Evolutionary conservation across 1,284 basidiomycete species (phyloP).

Genomic region (Rhodotorula mucilaginosa): DNA sequence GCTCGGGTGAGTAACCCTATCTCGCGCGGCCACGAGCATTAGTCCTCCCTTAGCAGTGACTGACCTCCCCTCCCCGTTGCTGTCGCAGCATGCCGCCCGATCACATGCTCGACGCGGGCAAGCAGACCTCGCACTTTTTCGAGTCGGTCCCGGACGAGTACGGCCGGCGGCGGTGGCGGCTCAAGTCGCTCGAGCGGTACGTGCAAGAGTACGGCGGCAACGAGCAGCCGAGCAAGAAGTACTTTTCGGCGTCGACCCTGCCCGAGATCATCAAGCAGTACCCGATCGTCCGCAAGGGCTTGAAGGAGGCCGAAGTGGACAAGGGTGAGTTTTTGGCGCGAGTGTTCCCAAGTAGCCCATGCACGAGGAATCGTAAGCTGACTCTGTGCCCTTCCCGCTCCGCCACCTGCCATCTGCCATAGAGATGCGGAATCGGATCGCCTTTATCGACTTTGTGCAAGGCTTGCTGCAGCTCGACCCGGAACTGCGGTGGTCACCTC

Average conservation of each 20-base stretch:
- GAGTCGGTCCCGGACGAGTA: constrained; percentile 73
- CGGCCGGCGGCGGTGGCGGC: constrained; percentile 79
- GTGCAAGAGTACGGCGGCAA: constrained; percentile 89
- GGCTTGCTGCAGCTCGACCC: constrained; percentile 93
- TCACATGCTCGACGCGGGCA: constrained; percentile 93
- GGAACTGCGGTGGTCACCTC: constrained; percentile 92
- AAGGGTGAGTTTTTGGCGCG: constrained; percentile 47
- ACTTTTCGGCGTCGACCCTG: constrained; percentile 91
- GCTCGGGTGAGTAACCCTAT: constrained; percentile 71
- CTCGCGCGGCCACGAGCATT: not conserved
- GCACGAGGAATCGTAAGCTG: not conserved
- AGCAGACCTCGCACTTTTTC: constrained; percentile 94
- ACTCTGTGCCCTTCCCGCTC: not conserved
- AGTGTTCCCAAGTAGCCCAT: not conserved
- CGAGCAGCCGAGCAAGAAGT: constrained; percentile 97
- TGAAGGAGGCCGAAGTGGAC: constrained; percentile 82
- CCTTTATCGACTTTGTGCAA: constrained; percentile 97
- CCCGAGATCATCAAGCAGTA: constrained; percentile 96
- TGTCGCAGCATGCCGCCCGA: constrained; percentile 70
- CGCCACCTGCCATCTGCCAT: constrained; percentile 5
- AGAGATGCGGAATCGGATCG: constrained; percentile 90
- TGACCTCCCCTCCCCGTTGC: not conserved
- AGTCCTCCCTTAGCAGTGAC: not conserved
- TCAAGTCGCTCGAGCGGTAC: constrained; percentile 94
- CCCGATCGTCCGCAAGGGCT: constrained; percentile 74